A percentile compares a stretch with the other conserved stretches of the same genome.
These are phyloP conservation scores for Panaeolus cyanescens DNA, from an alignment of 768 basidiomycete species.

Conservation along the genomic window DNA sequence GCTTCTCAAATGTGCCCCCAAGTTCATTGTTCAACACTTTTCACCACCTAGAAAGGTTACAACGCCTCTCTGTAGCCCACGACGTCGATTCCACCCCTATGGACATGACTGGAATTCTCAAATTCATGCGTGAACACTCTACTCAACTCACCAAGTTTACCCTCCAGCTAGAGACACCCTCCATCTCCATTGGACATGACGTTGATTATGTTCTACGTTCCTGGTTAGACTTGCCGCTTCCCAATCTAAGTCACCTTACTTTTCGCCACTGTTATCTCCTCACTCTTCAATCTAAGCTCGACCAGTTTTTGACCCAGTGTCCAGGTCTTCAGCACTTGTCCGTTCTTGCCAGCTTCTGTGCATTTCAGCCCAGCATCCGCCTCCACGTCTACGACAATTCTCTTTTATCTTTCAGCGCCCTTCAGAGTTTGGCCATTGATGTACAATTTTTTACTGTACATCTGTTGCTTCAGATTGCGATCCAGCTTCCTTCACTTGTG, in stretches of 20 bases:
- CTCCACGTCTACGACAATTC: not conserved
- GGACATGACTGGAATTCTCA: not conserved
- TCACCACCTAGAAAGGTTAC: not conserved
- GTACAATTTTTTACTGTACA: not conserved
- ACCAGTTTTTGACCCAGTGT: not conserved
- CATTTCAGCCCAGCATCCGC: too few species aligned
- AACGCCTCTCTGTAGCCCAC: not conserved
- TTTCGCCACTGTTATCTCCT: not conserved
- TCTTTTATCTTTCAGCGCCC: not conserved
- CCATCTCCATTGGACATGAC: not conserved
- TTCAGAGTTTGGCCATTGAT: not conserved
- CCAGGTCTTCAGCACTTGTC: not conserved
- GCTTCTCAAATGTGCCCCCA: not conserved
- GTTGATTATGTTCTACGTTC: not conserved
- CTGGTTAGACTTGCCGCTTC: not conserved
- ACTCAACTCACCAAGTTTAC: not conserved
- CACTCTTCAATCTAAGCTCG: not conserved
- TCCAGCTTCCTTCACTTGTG: not conserved
- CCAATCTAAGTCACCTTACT: not conserved
- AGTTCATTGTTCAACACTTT: not conserved
- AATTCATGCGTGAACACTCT: not conserved
- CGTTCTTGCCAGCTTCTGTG: too few species aligned
- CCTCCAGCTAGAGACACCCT: not conserved
- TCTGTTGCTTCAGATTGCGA: not conserved
- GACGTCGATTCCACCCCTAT: not conserved